Conservation (phyloP, 2,329 filamentous ascomycete genomes). For the Mycosphaerella sp. region DNA sequence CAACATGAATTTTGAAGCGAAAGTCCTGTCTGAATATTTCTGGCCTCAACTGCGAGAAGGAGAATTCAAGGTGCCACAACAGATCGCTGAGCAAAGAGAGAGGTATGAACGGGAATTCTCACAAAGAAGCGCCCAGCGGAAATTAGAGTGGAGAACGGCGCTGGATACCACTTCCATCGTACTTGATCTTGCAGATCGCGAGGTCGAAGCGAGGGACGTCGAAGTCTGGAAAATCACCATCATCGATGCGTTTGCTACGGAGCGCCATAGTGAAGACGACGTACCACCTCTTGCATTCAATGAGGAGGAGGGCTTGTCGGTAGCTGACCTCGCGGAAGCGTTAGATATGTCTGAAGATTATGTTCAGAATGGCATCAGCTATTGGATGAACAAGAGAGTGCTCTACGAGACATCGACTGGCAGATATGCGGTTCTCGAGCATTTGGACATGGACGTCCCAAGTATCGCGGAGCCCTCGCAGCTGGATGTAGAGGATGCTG, state of each 20-base stretch:
- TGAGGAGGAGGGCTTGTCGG: conserved; percentile 28
- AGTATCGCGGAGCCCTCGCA: conserved; percentile 29
- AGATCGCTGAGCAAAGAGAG: conserved; percentile 56
- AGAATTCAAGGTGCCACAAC: conserved; percentile 57
- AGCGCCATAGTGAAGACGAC: conserved; percentile 35
- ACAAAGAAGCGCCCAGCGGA: conserved; percentile 71
- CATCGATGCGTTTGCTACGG: conserved; percentile 67
- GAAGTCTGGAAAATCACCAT: conserved; percentile 82
- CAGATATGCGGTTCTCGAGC: conserved; percentile 64
- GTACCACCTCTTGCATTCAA: conserved; percentile 11
- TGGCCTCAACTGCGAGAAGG: conserved; percentile 79
- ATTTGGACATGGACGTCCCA: conserved; percentile 40
- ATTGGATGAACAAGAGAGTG: conserved; percentile 65
- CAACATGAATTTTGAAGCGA: conserved; percentile 34
- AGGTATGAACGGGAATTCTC: conserved; percentile 72
- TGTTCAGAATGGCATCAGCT: conserved; percentile 59
- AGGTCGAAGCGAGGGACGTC: conserved; percentile 62
- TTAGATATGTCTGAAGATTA: conserved; percentile 71
- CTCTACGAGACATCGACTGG: conserved; percentile 51
- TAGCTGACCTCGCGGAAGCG: conserved; percentile 44
- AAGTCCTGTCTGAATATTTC: conserved; percentile 86
- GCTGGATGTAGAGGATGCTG: conserved; percentile 38
- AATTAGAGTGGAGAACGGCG: conserved; percentile 80
- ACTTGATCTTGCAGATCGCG: conserved; percentile 75
- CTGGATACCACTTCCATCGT: conserved; percentile 69